These are phyloP conservation scores for Nidularia sp. DNA, from an alignment of 768 basidiomycete genomes.

Conservation along the genomic window DNA sequence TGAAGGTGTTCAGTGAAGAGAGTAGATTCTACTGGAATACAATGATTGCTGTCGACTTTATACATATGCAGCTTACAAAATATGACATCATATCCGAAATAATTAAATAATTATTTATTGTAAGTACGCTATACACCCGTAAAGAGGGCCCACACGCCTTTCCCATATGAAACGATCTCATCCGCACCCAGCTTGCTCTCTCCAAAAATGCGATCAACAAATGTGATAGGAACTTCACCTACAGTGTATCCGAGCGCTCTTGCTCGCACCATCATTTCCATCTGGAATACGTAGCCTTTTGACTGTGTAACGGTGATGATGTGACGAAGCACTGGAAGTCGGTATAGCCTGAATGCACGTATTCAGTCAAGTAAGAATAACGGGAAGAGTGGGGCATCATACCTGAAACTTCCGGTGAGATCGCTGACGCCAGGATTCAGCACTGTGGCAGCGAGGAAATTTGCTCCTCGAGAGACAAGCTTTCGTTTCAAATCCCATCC, in stretches of 20 bases:
- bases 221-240: slow-evolving; percentile 91
- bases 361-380: not conserved
- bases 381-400: slow-evolving; percentile 10
- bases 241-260: slow-evolving; percentile 79
- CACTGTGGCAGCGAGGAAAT: slow-evolving; percentile 85
- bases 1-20: not conserved
- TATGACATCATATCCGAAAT: not conserved
- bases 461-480: slow-evolving; percentile 83
- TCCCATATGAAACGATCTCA: slow-evolving; percentile 83
- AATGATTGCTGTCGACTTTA: too few relatives aligned
- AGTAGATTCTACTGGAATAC: too few relatives aligned
- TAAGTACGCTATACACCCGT: slow-evolving; percentile 37
- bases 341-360: slow-evolving; percentile 51
- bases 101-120: slow-evolving; percentile 22
- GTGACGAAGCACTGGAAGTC: slow-evolving; percentile 67
- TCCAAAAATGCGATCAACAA: slow-evolving; percentile 90
- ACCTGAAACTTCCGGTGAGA: slow-evolving; percentile 89
- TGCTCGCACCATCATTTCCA: slow-evolving; percentile 97
- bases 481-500: slow-evolving; percentile 93
- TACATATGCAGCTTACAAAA: not conserved
- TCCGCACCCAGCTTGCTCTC: slow-evolving; percentile 89
- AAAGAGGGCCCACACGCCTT: slow-evolving; percentile 83
- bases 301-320: slow-evolving; percentile 84
- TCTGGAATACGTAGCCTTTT: slow-evolving; percentile 94
- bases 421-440: slow-evolving; percentile 85